phyloP scores from a whole-genome alignment of 139 green algal species.

The Astrephomene gubernaculifera region DNA sequence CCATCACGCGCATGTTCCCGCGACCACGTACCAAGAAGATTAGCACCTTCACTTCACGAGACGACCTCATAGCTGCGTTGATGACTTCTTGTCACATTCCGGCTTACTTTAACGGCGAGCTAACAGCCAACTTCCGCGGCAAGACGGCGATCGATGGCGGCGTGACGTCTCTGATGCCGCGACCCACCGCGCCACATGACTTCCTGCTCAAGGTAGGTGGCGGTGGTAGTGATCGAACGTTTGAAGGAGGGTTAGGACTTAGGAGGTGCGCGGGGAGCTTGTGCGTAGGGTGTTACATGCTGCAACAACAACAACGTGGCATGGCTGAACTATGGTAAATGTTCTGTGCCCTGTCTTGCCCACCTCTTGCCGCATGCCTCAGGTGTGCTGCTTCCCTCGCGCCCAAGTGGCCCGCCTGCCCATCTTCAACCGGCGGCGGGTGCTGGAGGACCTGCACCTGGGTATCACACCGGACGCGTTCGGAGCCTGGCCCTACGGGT shows the following conservation, averaged over 20 bases:
- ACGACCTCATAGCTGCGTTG: slow-evolving; percentile 79
- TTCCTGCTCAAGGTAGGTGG: slow-evolving; percentile 38
- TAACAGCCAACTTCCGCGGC: slow-evolving; percentile 59
- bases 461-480: slow-evolving; percentile 27
- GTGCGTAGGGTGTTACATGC: background rate
- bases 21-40: slow-evolving; percentile 59
- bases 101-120: slow-evolving; percentile 58
- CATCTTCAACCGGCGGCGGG: slow-evolving; percentile 18
- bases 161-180: slow-evolving; percentile 83
- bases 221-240: background rate
- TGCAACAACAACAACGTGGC: background rate
- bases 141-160: slow-evolving; percentile 71
- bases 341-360: too few species aligned
- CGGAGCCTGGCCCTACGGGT: slow-evolving; percentile 31
- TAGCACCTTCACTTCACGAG: slow-evolving; percentile 63
- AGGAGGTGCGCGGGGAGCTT: background rate
- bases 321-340: background rate
- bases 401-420: slow-evolving; percentile 50
- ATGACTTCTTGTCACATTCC: slow-evolving; percentile 84
- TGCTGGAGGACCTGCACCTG: background rate
- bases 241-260: background rate
- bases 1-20: slow-evolving; percentile 52
- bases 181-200: slow-evolving; percentile 39
- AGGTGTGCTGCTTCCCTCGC: slow-evolving; percentile 73
- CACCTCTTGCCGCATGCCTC: background rate